Evolutionary conservation across 2,329 filamentous ascomycete species (phyloP).

Genomic region (Sarocladiaceae sp.): DNA sequence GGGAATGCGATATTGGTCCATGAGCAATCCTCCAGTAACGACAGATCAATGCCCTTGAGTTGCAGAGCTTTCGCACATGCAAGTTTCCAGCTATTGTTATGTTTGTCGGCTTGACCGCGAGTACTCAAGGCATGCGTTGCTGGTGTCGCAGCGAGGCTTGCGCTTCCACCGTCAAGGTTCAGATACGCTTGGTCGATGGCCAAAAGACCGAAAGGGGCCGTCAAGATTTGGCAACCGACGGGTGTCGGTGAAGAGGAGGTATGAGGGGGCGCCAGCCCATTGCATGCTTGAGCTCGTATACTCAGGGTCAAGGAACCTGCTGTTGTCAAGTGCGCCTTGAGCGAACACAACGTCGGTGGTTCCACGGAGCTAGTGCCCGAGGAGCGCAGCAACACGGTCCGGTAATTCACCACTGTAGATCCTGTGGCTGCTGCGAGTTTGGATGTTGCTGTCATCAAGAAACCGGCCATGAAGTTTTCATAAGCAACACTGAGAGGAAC

Average conservation of each 20-base stretch:
- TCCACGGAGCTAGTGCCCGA: neutral
- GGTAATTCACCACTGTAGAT: conserved; percentile 47
- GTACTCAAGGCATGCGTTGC: conserved; percentile 43
- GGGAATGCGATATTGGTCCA: conserved; percentile 48
- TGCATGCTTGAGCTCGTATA: conserved; percentile 39
- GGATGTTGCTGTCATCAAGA: conserved; percentile 42
- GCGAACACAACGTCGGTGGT: conserved; percentile 35
- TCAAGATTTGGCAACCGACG: conserved; percentile 38
- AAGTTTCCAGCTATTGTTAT: conserved; percentile 40
- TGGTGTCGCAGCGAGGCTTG: conserved; percentile 42
- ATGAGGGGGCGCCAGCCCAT: conserved; percentile 37
- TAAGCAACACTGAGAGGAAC: conserved; percentile 35
- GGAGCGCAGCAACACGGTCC: conserved; percentile 39
- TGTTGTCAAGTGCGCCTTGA: conserved; percentile 50
- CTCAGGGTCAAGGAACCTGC: conserved; percentile 47
- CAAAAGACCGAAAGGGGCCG: conserved; percentile 46
- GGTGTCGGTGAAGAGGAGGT: conserved; percentile 27
- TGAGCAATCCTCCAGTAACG: conserved; percentile 34
- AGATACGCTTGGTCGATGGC: conserved; percentile 20
- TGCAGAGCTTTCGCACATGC: conserved; percentile 45
- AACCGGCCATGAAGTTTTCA: conserved; percentile 48
- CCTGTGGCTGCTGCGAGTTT: conserved; percentile 42
- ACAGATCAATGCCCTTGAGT: conserved; percentile 40
- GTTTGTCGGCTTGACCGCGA: conserved; percentile 32
- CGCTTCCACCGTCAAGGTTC: conserved; percentile 19